phyloP scores from a whole-genome alignment of 352 stramenopile genomes.

The Globisporangium sylvaticum region DNA sequence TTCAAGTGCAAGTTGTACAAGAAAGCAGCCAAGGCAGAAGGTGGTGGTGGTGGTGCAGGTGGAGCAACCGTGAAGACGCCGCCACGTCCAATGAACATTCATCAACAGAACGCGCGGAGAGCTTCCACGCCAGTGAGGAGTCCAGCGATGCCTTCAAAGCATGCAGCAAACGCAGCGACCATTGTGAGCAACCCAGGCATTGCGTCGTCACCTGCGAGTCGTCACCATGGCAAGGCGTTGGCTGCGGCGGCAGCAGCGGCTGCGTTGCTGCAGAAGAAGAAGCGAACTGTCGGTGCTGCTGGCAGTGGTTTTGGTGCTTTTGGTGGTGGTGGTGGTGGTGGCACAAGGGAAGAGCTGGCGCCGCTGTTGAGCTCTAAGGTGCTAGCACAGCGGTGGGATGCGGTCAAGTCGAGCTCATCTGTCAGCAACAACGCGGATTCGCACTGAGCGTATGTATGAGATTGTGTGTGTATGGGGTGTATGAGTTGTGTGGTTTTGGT shows the following conservation, averaged over 20 bases:
- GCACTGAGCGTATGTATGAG: neutral
- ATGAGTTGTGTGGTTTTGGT: neutral
- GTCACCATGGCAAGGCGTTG: slow-evolving; percentile 5
- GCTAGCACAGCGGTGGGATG: slow-evolving; percentile 51
- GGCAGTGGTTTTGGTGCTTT: neutral
- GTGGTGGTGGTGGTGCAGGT: neutral
- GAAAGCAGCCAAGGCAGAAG: slow-evolving; percentile 21
- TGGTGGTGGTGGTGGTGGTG: neutral
- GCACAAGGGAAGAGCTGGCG: slow-evolving; percentile 52
- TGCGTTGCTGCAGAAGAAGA: slow-evolving; percentile 9
- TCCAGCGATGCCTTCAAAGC: neutral
- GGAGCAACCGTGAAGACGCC: neutral
- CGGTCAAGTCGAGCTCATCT: slow-evolving; percentile 8
- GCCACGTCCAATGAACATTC: neutral
- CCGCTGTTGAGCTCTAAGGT: slow-evolving; percentile 52
- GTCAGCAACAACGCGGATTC: slow-evolving; percentile 4
- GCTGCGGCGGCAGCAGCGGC: slow-evolving; percentile 10
- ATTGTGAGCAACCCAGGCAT: slow-evolving; percentile 17
- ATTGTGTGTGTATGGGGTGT: neutral
- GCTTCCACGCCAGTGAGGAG: neutral
- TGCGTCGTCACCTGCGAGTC: neutral
- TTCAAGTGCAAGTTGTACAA: slow-evolving; percentile 78
- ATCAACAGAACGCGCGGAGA: neutral
- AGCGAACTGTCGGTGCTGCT: neutral
- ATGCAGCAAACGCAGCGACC: neutral